Conservation (phyloP, 768 basidiomycete genomes). For the Tricholoma sp. region DNA sequence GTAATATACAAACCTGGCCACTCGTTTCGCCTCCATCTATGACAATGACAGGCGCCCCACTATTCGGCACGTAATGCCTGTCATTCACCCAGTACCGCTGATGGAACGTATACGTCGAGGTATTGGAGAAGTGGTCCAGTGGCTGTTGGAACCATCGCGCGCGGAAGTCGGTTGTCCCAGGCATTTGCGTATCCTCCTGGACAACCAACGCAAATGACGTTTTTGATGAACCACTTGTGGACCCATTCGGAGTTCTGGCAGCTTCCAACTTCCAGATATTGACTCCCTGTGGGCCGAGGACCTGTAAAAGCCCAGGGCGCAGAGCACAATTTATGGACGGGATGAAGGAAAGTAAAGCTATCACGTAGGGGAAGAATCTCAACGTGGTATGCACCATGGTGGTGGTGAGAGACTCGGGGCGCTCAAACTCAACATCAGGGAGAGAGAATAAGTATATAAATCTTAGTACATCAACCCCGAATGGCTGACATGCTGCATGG, state of each 20-base stretch:
- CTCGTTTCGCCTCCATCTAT: constrained; percentile 93
- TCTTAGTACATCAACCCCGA: no score
- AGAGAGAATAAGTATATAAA: no score
- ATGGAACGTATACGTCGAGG: constrained; percentile 56
- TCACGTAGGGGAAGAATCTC: constrained; percentile 2
- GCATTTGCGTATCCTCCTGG: constrained; percentile 13
- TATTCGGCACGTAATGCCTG: constrained; percentile 66
- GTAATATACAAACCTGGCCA: constrained; percentile 54
- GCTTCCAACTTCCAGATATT: constrained; percentile 57
- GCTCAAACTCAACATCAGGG: neutral
- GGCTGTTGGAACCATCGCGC: constrained; percentile 78
- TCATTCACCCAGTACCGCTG: constrained; percentile 94
- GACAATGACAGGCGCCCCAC: constrained; percentile 80
- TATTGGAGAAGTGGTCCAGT: constrained; percentile 70
- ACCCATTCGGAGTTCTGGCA: constrained; percentile 7
- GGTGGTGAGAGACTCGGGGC: neutral
- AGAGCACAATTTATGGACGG: constrained; percentile 4
- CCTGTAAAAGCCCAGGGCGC: constrained; percentile 15
- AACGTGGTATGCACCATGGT: constrained; percentile 7
- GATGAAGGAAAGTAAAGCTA: constrained; percentile 4
- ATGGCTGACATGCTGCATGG: no score
- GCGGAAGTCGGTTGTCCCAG: constrained; percentile 35
- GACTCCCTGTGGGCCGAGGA: constrained; percentile 52
- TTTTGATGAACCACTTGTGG: constrained; percentile 9
- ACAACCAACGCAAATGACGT: constrained; percentile 12